phyloP scores from a whole-genome alignment of 2,329 filamentous ascomycete genomes.

The Cordyceps pruinosa region DNA sequence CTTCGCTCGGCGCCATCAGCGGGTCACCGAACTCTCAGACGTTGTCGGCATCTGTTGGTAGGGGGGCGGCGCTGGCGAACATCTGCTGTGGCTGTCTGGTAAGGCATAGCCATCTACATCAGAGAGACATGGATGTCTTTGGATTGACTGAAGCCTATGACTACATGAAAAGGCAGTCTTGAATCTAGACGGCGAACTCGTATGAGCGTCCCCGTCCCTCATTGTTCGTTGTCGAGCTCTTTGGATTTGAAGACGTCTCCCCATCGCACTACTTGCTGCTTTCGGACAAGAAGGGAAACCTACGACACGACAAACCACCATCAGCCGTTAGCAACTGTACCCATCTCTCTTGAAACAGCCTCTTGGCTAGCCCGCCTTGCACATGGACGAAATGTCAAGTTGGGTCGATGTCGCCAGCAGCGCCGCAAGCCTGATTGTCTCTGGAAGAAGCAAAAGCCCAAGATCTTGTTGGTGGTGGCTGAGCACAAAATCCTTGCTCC shows the following conservation, averaged over 20 bases:
- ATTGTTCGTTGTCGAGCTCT: too few species aligned
- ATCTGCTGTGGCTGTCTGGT: too few species aligned
- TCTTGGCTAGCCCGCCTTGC: background rate
- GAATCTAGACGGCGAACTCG: too few species aligned
- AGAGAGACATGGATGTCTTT: background rate
- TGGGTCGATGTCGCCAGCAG: background rate
- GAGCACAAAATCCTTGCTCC: background rate
- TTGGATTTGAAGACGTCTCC: too few species aligned
- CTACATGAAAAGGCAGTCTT: background rate
- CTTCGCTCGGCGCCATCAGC: background rate
- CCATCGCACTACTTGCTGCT: too few species aligned
- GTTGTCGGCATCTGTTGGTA: background rate
- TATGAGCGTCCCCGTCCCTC: too few species aligned
- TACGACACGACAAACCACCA: background rate
- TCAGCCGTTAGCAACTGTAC: background rate
- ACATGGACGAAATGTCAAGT: background rate
- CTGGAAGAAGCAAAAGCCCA: background rate
- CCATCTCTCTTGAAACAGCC: background rate
- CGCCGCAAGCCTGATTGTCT: background rate
- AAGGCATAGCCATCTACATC: too few species aligned
- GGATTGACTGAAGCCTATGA: background rate
- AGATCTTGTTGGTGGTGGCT: slow-evolving; percentile 12
- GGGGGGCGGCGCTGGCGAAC: too few species aligned
- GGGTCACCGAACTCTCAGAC: background rate
- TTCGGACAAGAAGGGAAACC: too few species aligned